Percentiles rank a stretch among this genome's conserved stretches.
These are phyloP conservation scores for Debaryomyces coudertii DNA, from an alignment of 1,139 yeast genomes.

Conservation along the genomic window DNA sequence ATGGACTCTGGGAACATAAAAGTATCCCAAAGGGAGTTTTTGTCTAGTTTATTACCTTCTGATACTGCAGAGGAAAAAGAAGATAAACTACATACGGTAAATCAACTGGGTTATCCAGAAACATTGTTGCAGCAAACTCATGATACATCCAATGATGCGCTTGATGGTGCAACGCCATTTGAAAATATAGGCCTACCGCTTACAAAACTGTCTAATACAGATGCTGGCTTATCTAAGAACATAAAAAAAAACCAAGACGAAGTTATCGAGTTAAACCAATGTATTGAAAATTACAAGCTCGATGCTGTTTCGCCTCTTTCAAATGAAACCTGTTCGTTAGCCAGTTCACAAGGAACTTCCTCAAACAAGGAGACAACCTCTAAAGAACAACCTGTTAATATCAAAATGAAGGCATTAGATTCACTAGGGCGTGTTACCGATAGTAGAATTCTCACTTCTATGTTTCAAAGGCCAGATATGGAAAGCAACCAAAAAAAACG, in stretches of 20 bases:
- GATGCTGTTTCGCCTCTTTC: conserved; percentile 22
- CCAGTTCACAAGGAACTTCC: neutral
- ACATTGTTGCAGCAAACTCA: neutral
- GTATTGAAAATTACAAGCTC: conserved; percentile 13
- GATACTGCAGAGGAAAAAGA: too few species aligned
- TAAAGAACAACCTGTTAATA: neutral
- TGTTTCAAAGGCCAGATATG: conserved; percentile 1
- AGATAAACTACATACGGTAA: too few species aligned
- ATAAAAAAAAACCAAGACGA: conserved; percentile 10
- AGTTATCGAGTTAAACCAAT: conserved; percentile 3
- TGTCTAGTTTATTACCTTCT: too few species aligned
- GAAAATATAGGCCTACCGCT: neutral
- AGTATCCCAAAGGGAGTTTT: too few species aligned
- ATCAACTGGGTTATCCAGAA: neutral
- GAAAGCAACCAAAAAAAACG: neutral
- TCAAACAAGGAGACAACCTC: neutral
- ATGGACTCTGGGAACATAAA: too few species aligned
- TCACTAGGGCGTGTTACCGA: neutral
- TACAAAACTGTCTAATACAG: neutral
- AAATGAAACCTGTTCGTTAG: conserved; percentile 11
- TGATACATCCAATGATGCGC: neutral
- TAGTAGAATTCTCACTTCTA: neutral
- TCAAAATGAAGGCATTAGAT: neutral
- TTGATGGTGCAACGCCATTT: neutral
- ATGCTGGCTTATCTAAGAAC: neutral